Percentiles rank a stretch among this genome's conserved stretches.
phyloP scores from a whole-genome alignment of 441 rosid species.

The Jatropha podagrica region DNA sequence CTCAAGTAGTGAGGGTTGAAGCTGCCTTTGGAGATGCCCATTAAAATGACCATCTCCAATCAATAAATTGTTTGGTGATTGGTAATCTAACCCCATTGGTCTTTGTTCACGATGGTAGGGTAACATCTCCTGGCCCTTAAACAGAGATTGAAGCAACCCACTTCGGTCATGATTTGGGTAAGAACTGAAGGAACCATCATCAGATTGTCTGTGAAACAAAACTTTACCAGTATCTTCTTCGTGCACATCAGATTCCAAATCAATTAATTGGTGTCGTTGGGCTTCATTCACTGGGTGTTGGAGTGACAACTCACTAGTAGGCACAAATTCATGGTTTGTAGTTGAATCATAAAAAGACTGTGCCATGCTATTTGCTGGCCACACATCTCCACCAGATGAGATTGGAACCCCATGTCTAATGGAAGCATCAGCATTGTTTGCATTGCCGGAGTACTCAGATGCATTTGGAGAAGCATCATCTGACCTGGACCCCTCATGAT shows the following conservation, averaged over 20 bases:
- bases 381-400: constrained; percentile 54
- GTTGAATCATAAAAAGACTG: constrained; percentile 52
- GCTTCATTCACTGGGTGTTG: constrained; percentile 48
- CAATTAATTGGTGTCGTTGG: constrained; percentile 48
- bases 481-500: constrained; percentile 38
- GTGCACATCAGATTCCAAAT: constrained; percentile 51
- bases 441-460: constrained; percentile 35
- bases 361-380: constrained; percentile 56
- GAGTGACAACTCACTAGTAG: constrained; percentile 47
- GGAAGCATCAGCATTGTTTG: constrained; percentile 43
- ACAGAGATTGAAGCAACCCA: constrained; percentile 85
- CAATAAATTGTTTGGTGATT: constrained; percentile 45
- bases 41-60: constrained; percentile 51
- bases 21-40: constrained; percentile 61
- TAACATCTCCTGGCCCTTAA: constrained; percentile 61
- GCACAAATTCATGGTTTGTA: constrained; percentile 46
- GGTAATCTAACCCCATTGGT: constrained; percentile 46
- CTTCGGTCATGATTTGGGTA: constrained; percentile 64
- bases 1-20: constrained; percentile 46
- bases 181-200: constrained; percentile 56
- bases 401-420: constrained; percentile 44
- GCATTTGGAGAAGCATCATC: constrained; percentile 41
- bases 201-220: constrained; percentile 53
- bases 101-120: constrained; percentile 54
- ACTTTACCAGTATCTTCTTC: constrained; percentile 42